Conservation (phyloP, 148 eudicot genomes). For the Rhododendron ferrugineum region DNA sequence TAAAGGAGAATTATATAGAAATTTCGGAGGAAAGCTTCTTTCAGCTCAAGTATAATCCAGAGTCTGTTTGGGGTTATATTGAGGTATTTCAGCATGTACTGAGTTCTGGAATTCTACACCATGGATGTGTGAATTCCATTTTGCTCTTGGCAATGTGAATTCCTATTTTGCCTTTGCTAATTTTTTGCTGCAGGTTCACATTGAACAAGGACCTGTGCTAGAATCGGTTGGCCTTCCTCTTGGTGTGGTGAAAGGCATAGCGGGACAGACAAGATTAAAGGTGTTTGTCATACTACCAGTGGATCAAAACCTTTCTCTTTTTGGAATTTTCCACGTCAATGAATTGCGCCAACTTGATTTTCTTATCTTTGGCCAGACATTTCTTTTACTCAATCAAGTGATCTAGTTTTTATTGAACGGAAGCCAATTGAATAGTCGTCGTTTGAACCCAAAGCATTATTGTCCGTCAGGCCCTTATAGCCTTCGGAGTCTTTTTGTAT, state of each 20-base stretch:
- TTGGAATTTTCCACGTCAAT: neutral
- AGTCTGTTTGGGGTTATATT: conserved; percentile 84
- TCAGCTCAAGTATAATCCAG: conserved; percentile 70
- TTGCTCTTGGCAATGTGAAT: neutral
- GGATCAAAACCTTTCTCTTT: neutral
- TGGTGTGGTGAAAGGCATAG: conserved; percentile 91
- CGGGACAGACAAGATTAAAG: conserved; percentile 91
- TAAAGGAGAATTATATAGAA: conserved; percentile 50
- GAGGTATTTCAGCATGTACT: conserved; percentile 50
- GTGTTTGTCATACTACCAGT: conserved; percentile 20
- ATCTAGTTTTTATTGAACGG: neutral
- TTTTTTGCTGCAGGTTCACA: conserved; percentile 64
- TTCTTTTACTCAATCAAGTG: neutral
- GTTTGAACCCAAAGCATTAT: neutral
- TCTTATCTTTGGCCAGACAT: neutral
- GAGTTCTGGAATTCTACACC: neutral
- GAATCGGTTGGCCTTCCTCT: conserved; percentile 88
- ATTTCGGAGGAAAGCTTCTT: conserved; percentile 54
- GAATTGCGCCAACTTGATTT: neutral
- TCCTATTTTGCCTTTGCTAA: neutral
- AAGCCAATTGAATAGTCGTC: neutral
- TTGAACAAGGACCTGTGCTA: conserved; percentile 95
- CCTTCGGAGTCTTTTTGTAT: neutral
- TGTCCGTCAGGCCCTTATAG: neutral
- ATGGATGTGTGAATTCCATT: neutral